Evolutionary conservation across 2,329 filamentous ascomycete genomes (phyloP).

Genomic region (Niveomyces coronatus): DNA sequence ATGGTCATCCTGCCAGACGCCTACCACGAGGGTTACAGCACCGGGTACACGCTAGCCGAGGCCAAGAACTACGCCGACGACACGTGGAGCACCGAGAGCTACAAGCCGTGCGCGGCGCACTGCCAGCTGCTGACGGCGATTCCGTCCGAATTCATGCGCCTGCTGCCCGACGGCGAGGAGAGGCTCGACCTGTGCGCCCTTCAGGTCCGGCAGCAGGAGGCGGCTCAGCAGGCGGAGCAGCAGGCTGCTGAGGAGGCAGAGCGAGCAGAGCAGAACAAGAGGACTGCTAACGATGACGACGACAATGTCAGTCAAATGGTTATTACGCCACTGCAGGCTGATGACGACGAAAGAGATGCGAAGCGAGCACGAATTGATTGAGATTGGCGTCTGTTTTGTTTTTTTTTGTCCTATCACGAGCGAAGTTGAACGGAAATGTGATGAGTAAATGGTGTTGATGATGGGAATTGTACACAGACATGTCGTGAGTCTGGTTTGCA

Average conservation of each 20-base stretch:
- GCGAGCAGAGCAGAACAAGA: neutral
- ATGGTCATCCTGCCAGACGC: constrained; percentile 30
- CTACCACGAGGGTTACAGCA: constrained; percentile 31
- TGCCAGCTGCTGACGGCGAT: constrained; percentile 27
- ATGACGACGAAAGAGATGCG: too few species aligned
- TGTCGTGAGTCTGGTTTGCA: too few species aligned
- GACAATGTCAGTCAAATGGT: too few species aligned
- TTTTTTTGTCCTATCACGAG: too few species aligned
- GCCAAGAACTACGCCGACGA: constrained; percentile 30
- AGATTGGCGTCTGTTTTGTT: too few species aligned
- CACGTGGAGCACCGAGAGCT: constrained; percentile 24
- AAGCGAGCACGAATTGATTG: too few species aligned
- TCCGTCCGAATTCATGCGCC: constrained; percentile 23
- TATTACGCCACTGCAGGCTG: too few species aligned
- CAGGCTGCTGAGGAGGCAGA: neutral
- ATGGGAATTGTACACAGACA: too few species aligned
- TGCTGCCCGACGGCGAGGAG: constrained; percentile 21
- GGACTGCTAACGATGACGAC: neutral
- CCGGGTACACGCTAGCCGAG: constrained; percentile 30
- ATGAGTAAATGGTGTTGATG: too few species aligned
- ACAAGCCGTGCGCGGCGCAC: constrained; percentile 23
- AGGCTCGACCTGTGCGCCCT: constrained; percentile 24
- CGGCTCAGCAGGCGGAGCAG: neutral
- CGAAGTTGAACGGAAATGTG: too few species aligned
- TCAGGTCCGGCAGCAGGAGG: constrained; percentile 11